A percentile compares a stretch with the other conserved stretches of the same genome.
These are phyloP conservation scores for Nannizziopsis barbatae DNA, from an alignment of 2,329 filamentous ascomycete species.

Conservation along the genomic window DNA sequence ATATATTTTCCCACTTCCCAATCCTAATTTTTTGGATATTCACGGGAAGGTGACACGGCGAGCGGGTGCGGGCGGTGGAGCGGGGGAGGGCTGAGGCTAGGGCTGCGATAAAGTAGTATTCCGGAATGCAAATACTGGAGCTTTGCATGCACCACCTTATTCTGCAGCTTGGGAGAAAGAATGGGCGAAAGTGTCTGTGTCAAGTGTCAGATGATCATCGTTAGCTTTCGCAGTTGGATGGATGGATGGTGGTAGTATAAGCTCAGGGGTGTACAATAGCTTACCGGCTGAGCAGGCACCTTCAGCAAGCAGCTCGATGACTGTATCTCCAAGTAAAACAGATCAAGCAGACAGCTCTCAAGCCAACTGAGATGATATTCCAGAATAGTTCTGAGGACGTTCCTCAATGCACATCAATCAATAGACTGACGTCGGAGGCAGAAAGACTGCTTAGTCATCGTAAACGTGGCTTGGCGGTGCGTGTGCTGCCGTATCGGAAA, in stretches of 20 bases:
- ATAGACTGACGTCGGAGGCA: too few species aligned
- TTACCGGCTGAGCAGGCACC: too few species aligned
- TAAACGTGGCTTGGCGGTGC: too few species aligned
- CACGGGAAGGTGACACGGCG: background rate
- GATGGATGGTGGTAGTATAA: background rate
- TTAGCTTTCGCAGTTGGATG: slow-evolving; percentile 5
- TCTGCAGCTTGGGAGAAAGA: background rate
- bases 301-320: too few species aligned
- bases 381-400: too few species aligned
- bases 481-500: too few species aligned
- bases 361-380: too few species aligned
- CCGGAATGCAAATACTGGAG: background rate
- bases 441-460: too few species aligned
- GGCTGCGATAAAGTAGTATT: background rate
- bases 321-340: too few species aligned
- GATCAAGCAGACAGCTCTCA: too few species aligned
- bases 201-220: slow-evolving; percentile 6
- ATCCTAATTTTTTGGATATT: background rate
- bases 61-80: background rate
- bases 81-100: background rate
- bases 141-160: slow-evolving; percentile 1
- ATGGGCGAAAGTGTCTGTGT: background rate
- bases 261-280: background rate
- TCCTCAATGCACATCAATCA: too few species aligned
- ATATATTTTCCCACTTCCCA: slow-evolving; percentile 1